Percentiles rank a stretch among this genome's conserved stretches.
These are phyloP conservation scores for Neofusicoccum laricinum DNA, from an alignment of 2,329 filamentous ascomycete genomes.

Conservation along the genomic window DNA sequence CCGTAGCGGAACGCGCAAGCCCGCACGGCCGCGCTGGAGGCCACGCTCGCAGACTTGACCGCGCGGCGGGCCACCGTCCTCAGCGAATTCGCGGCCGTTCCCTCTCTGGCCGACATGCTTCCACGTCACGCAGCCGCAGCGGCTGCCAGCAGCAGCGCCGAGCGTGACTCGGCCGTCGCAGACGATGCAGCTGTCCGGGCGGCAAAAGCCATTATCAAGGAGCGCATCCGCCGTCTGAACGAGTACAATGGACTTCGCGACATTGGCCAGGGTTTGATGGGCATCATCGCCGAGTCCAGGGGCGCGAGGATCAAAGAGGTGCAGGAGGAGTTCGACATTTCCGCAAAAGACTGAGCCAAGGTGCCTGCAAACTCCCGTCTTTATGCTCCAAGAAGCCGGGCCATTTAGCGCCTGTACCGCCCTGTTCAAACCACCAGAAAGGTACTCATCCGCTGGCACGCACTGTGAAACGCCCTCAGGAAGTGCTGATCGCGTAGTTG, in stretches of 20 bases:
- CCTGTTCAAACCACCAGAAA: neutral
- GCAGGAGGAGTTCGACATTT: constrained; percentile 48
- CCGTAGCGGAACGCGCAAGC: neutral
- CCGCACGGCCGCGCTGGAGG: constrained; percentile 27
- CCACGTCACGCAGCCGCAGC: constrained; percentile 23
- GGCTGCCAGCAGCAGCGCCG: neutral
- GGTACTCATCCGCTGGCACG: neutral
- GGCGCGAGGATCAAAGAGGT: constrained; percentile 53
- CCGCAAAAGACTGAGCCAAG: constrained; percentile 39
- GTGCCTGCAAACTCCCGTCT: neutral
- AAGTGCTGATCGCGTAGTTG: neutral
- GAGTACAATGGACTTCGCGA: constrained; percentile 72
- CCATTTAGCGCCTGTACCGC: neutral
- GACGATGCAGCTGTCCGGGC: constrained; percentile 36
- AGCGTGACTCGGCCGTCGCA: constrained; percentile 19
- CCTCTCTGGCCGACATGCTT: constrained; percentile 34
- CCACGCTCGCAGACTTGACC: constrained; percentile 47
- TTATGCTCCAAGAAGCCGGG: neutral
- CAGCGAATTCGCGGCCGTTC: constrained; percentile 27
- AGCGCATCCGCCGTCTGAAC: constrained; percentile 64
- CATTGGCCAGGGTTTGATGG: constrained; percentile 63
- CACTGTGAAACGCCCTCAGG: neutral
- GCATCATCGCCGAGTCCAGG: constrained; percentile 63
- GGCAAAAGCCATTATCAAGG: constrained; percentile 54
- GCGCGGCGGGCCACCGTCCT: constrained; percentile 40